Evolutionary conservation across 352 stramenopile genomes (phyloP).

Genomic region (Globisporangium irregulare): DNA sequence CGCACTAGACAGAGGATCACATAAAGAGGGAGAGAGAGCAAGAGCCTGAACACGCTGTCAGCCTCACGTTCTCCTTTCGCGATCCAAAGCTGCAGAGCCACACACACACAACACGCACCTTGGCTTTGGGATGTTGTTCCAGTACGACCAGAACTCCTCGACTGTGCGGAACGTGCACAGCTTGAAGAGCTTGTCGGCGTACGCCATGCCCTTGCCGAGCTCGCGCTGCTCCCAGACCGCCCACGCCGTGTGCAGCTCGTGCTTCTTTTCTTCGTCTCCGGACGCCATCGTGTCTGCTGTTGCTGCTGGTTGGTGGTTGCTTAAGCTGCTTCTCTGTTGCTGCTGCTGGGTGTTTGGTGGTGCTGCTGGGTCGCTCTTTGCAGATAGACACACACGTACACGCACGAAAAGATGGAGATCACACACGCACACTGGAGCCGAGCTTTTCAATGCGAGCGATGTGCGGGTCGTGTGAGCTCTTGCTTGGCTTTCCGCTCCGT

Average conservation of each 20-base stretch:
- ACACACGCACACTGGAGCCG: not conserved
- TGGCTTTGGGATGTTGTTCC: constrained; percentile 90
- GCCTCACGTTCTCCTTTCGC: not conserved
- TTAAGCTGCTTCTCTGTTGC: not conserved
- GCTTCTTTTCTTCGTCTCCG: constrained; percentile 47
- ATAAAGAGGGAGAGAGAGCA: not conserved
- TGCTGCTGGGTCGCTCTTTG: constrained; percentile 4
- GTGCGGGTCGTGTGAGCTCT: not conserved
- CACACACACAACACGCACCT: constrained; percentile 33
- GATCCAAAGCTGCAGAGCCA: not conserved
- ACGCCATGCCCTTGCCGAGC: constrained; percentile 71
- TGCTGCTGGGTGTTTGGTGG: not conserved
- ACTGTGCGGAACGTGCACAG: constrained; percentile 85
- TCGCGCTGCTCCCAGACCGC: constrained; percentile 86
- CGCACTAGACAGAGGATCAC: not conserved
- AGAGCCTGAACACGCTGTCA: not conserved
- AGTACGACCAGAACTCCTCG: constrained; percentile 91
- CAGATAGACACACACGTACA: not conserved
- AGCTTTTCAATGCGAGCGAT: constrained; percentile 7
- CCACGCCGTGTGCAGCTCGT: constrained; percentile 83
- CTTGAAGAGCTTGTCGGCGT: constrained; percentile 86
- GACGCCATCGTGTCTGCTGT: constrained; percentile 31
- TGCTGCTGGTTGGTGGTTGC: not conserved
- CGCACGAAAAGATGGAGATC: not conserved
- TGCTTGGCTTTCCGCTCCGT: not conserved